Percentiles rank a stretch among this genome's conserved stretches.
Conservation (phyloP, 768 basidiomycete genomes). For the Sporobolomyces phaffii region DNA sequence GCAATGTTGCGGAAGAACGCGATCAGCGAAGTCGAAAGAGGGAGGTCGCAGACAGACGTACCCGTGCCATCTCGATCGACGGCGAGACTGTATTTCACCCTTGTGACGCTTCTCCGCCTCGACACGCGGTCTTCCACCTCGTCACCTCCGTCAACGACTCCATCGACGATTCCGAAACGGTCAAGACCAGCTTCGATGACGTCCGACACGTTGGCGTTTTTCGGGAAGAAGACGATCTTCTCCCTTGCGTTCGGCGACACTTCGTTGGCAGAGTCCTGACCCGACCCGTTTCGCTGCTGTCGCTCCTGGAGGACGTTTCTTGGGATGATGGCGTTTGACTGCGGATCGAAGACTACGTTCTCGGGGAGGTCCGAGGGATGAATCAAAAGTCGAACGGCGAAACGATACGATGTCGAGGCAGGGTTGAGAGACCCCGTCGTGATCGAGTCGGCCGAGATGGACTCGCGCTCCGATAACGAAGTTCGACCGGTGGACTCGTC, state of each 20-base stretch:
- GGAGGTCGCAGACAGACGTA: conserved; percentile 45
- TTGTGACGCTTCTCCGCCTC: conserved; percentile 67
- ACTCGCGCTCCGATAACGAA: conserved; percentile 3
- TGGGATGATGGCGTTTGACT: conserved; percentile 89
- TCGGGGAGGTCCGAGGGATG: conserved; percentile 88
- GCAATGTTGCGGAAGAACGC: background rate
- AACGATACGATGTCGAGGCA: conserved; percentile 56
- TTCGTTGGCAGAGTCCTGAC: conserved; percentile 35
- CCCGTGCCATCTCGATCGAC: conserved; percentile 58
- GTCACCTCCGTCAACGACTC: conserved; percentile 98
- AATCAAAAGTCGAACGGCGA: conserved; percentile 78
- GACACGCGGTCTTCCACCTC: conserved; percentile 88
- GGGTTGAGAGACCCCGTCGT: background rate
- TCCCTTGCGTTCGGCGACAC: conserved; percentile 55
- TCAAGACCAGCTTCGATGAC: conserved; percentile 89
- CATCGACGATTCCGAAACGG: conserved; percentile 87
- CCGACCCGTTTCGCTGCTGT: conserved; percentile 48
- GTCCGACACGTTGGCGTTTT: conserved; percentile 92
- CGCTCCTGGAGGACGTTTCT: conserved; percentile 63
- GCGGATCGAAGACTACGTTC: conserved; percentile 86
- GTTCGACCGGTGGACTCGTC: conserved; percentile 10
- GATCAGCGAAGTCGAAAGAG: background rate
- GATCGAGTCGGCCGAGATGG: background rate
- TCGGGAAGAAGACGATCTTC: conserved; percentile 84
- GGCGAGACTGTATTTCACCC: conserved; percentile 78